A percentile compares a stretch with the other conserved stretches of the same genome.
Conservation (phyloP, 495 filamentous ascomycete species). For the Cairneyella variabilis region DNA sequence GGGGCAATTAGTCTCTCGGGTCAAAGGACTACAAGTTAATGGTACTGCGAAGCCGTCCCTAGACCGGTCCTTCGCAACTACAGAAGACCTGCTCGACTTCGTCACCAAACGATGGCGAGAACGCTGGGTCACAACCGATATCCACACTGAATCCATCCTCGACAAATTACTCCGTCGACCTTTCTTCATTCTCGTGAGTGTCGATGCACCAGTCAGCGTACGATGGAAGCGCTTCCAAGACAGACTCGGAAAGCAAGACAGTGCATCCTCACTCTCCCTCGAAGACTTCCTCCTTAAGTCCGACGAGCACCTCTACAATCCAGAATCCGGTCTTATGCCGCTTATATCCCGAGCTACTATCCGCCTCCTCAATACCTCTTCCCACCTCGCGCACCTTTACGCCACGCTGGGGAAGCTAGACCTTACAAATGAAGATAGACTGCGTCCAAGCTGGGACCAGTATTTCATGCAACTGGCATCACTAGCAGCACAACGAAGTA, state of each 20-base stretch:
- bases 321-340: slow-evolving; percentile 58
- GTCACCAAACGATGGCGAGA: slow-evolving; percentile 81
- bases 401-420: slow-evolving; percentile 63
- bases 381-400: slow-evolving; percentile 64
- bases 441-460: slow-evolving; percentile 92
- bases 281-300: slow-evolving; percentile 74
- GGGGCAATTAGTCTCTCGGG: slow-evolving; percentile 18
- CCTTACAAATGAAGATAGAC: slow-evolving; percentile 69
- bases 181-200: slow-evolving; percentile 87
- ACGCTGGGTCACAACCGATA: slow-evolving; percentile 78
- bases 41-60: slow-evolving; percentile 23
- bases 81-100: slow-evolving; percentile 69
- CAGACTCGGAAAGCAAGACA: slow-evolving; percentile 18
- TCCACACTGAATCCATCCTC: slow-evolving; percentile 62
- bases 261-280: slow-evolving; percentile 45
- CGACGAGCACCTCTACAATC: slow-evolving; percentile 73
- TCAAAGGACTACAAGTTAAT: slow-evolving; percentile 28
- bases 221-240: slow-evolving; percentile 69
- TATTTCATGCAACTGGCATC: slow-evolving; percentile 97
- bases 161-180: slow-evolving; percentile 74
- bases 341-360: slow-evolving; percentile 77
- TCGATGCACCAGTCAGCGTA: slow-evolving; percentile 82
- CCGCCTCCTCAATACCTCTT: slow-evolving; percentile 78
- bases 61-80: slow-evolving; percentile 46
- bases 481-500: slow-evolving; percentile 84